Conservation (phyloP, 1,284 basidiomycete species). For the Cystobasidium sp. region DNA sequence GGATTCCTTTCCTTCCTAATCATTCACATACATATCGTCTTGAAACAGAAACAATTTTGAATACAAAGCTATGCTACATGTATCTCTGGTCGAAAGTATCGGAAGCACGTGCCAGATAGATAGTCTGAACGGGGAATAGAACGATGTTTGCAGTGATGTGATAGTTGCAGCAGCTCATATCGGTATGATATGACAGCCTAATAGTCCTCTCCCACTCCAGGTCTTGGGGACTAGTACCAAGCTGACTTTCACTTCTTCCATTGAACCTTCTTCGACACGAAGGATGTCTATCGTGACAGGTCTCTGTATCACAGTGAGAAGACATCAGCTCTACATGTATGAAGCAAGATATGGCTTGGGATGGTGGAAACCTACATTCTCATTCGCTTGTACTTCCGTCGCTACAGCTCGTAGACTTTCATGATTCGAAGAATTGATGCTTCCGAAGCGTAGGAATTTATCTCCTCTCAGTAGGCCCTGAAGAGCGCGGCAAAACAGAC, state of each 20-base stretch:
- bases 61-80: conserved; percentile 15
- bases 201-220: conserved; percentile 37
- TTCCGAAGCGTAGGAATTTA: conserved; percentile 38
- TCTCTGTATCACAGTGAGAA: neutral
- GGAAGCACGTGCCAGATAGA: neutral
- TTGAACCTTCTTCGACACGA: neutral
- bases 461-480: conserved; percentile 34
- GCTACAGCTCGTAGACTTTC: conserved; percentile 36
- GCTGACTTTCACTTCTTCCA: conserved; percentile 24
- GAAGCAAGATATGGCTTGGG: neutral
- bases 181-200: conserved; percentile 41
- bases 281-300: conserved; percentile 35
- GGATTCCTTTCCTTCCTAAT: neutral
- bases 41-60: neutral
- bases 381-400: conserved; percentile 32
- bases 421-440: conserved; percentile 40
- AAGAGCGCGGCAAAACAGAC: no score
- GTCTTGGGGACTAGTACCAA: conserved; percentile 35
- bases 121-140: neutral
- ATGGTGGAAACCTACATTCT: conserved; percentile 18
- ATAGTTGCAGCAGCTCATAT: neutral
- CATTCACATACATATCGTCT: neutral
- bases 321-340: neutral
- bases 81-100: neutral
- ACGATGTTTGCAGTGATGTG: neutral